Conservation (phyloP, 2,329 filamentous ascomycete genomes). For the Monosporascus sp. region DNA sequence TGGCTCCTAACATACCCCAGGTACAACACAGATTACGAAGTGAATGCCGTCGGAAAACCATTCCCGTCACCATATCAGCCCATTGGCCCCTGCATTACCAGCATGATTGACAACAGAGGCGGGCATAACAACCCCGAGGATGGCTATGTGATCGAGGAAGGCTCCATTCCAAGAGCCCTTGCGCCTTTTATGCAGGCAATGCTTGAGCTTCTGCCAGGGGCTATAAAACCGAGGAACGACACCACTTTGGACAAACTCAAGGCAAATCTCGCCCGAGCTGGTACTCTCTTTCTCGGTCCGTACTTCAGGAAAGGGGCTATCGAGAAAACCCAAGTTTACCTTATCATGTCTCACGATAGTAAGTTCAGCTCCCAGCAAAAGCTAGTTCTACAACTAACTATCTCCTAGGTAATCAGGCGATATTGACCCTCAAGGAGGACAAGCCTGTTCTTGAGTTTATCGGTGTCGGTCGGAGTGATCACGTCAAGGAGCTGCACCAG, state of each 20-base stretch:
- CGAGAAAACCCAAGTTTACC: slow-evolving; percentile 56
- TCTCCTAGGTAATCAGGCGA: slow-evolving; percentile 48
- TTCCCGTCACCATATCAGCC: slow-evolving; percentile 46
- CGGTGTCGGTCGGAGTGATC: slow-evolving; percentile 50
- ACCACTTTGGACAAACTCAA: slow-evolving; percentile 36
- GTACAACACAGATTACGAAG: slow-evolving; percentile 53
- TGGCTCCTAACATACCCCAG: slow-evolving; percentile 25
- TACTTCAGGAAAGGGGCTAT: slow-evolving; percentile 51
- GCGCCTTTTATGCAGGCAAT: slow-evolving; percentile 50
- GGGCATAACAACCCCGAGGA: slow-evolving; percentile 49
- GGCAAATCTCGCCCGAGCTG: slow-evolving; percentile 41
- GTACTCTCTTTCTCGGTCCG: slow-evolving; percentile 53
- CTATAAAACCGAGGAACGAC: slow-evolving; percentile 31
- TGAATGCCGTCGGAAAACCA: slow-evolving; percentile 50
- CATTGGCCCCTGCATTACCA: slow-evolving; percentile 57
- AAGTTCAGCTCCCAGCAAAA: slow-evolving; percentile 13
- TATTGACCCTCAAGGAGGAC: slow-evolving; percentile 53
- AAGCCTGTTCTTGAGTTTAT: slow-evolving; percentile 54
- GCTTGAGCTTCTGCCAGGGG: slow-evolving; percentile 48
- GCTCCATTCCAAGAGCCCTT: slow-evolving; percentile 53
- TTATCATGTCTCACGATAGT: slow-evolving; percentile 63
- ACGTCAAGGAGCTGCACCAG: slow-evolving; percentile 46
- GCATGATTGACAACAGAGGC: slow-evolving; percentile 54
- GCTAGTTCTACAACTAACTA: neutral
- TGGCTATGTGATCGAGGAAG: slow-evolving; percentile 61